Percentiles rank a stretch among this genome's conserved stretches.
phyloP scores from a whole-genome alignment of 768 basidiomycete genomes.

The Tremella fuciformis region DNA sequence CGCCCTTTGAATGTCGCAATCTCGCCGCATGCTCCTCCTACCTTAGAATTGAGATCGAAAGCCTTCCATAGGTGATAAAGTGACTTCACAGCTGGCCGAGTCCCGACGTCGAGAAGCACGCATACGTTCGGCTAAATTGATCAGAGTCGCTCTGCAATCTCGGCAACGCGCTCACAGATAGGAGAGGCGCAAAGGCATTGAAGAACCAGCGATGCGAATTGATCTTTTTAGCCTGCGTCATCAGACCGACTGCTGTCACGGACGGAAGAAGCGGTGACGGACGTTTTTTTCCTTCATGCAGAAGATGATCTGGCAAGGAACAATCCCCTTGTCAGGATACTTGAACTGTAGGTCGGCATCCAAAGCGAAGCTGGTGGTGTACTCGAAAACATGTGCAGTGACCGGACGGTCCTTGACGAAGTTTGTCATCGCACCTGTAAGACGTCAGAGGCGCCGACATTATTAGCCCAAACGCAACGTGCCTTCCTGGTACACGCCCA shows the following conservation, averaged over 20 bases:
- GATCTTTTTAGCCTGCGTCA: constrained; percentile 74
- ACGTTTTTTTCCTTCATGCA: constrained; percentile 69
- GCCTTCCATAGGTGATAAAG: constrained; percentile 95
- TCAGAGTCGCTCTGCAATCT: constrained; percentile 1
- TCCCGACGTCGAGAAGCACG: constrained; percentile 89
- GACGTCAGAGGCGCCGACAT: constrained; percentile 10
- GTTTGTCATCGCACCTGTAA: constrained; percentile 58
- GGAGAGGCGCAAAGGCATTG: constrained; percentile 79
- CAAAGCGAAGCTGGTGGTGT: constrained; percentile 52
- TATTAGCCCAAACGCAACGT: background rate
- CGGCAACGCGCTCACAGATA: constrained; percentile 60
- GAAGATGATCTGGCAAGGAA: constrained; percentile 84
- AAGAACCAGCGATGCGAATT: constrained; percentile 98
- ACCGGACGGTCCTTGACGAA: constrained; percentile 71
- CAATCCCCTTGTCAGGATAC: constrained; percentile 68
- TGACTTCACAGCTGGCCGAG: constrained; percentile 78
- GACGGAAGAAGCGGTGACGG: background rate
- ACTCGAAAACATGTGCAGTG: constrained; percentile 81
- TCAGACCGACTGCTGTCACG: constrained; percentile 9
- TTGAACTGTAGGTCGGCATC: constrained; percentile 50
- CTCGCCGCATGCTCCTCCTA: constrained; percentile 94
- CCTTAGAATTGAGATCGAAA: constrained; percentile 66
- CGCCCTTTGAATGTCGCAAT: constrained; percentile 89
- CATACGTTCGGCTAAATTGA: constrained; percentile 76
- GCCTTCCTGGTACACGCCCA: constrained; percentile 53